Evolutionary conservation across 352 stramenopile species (phyloP), one percentile per base, ranked within the genome.

Genomic region (Globisporangium alternatum): DNA sequence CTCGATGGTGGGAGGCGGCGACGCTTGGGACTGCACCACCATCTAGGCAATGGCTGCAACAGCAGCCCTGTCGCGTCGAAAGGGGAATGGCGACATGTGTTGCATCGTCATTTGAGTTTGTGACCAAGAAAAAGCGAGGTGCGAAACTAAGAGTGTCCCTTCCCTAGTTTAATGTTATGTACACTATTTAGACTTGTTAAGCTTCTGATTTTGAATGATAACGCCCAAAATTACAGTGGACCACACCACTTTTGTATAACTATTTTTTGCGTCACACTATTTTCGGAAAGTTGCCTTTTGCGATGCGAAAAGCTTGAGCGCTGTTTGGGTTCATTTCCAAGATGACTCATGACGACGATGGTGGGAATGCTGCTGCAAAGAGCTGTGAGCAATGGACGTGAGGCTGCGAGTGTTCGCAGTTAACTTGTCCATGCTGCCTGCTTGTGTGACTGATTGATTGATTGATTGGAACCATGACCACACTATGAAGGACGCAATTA

Each of bases 1-100:
- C 60, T 60, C 47, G 17, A 3, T 30, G 37, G 3, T 30, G 33
- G 19, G 59, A 44, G 59, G 35, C 47, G 47, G 1, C 15, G 57
- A 17, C 57, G 37, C 10, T 30, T 65, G 60, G 35, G 60, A 65
- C 60, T 47, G 61, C 53, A 39, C 15, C 61, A 62, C 52, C 39
- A 9, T 19, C 52, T 2, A 17, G 33, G 30, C 51, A 22, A 21
- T 48, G 43, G 43, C 51, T 41, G 51, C 51, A 15, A 15, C 47
- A 5, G 28, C 31, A 9, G 56, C 21, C 57, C n/a, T 63, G 45
- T 63, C 43, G 39, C 41, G 22, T 41, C 35, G 12, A 45, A 30
- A 21, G 21, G 31, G 22, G 39, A 58, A 58, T 58, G 37, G 22
- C 12, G 19, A 31, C 33, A 17, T 9, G 35, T 59, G 19, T n/a